Percentiles rank a stretch among this genome's conserved stretches.
These are phyloP conservation scores for Candida manassasensis DNA, from an alignment of 805 yeast genomes.

Conservation along the genomic window DNA sequence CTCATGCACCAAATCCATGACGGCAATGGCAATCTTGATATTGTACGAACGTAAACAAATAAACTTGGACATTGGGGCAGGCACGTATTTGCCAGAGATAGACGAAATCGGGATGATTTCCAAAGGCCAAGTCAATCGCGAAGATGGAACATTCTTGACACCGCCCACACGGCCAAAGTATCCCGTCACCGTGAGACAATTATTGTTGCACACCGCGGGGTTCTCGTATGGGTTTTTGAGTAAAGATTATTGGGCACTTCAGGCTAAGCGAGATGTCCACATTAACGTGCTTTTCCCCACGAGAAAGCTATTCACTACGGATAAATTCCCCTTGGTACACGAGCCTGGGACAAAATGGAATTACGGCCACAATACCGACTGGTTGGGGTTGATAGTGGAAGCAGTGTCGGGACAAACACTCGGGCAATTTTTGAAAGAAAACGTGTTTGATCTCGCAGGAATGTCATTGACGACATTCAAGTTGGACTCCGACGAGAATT, in stretches of 20 bases:
- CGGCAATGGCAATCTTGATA: constrained; percentile 32
- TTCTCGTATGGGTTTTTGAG: constrained; percentile 31
- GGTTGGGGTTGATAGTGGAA: constrained; percentile 35
- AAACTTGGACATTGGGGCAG: constrained; percentile 31
- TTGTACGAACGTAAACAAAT: constrained; percentile 29
- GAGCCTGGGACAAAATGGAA: constrained; percentile 38
- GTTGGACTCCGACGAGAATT: constrained; percentile 11
- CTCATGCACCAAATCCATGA: constrained; percentile 32
- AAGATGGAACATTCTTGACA: constrained; percentile 20
- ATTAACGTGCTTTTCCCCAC: constrained; percentile 19
- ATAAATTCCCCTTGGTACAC: constrained; percentile 22
- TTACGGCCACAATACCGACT: constrained; percentile 36
- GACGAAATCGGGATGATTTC: constrained; percentile 23
- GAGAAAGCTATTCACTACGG: constrained; percentile 19
- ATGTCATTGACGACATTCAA: constrained; percentile 27
- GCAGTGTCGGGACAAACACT: constrained; percentile 27
- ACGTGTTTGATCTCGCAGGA: constrained; percentile 31
- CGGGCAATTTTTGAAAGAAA: constrained; percentile 26
- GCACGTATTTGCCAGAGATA: constrained; percentile 28
- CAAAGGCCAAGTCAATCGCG: constrained; percentile 18
- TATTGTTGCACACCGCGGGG: constrained; percentile 30
- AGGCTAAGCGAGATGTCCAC: constrained; percentile 14
- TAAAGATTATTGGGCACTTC: constrained; percentile 23
- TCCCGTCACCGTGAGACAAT: constrained; percentile 24
- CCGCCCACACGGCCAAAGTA: constrained; percentile 21